Evolutionary conservation across 805 yeast species (phyloP).

Genomic region (Pichia eremophila): DNA sequence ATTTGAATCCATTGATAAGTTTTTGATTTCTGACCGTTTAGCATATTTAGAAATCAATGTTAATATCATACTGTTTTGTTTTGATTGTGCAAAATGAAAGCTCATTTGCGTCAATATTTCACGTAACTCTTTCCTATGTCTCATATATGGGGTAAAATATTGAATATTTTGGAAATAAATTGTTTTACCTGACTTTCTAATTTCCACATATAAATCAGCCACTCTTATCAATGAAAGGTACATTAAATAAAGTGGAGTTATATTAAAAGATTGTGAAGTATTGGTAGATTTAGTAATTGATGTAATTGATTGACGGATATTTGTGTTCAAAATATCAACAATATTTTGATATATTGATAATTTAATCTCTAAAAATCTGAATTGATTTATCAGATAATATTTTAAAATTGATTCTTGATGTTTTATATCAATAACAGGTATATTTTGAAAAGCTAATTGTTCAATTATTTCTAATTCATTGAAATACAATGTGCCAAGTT

Average conservation of each 20-base stretch:
- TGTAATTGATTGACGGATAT: conserved; percentile 8
- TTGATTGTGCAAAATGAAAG: conserved; percentile 27
- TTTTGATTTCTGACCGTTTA: conserved; percentile 25
- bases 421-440: conserved; percentile 7
- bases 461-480: conserved; percentile 9
- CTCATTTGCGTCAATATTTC: conserved; percentile 17
- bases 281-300: not conserved
- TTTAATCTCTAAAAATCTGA: conserved; percentile 17
- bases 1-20: conserved; percentile 2
- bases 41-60: conserved; percentile 39
- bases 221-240: conserved; percentile 33
- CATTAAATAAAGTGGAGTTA: conserved; percentile 28
- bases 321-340: conserved; percentile 21
- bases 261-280: conserved; percentile 1
- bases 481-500: not conserved
- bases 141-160: conserved; percentile 33
- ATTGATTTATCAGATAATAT: conserved; percentile 16
- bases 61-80: conserved; percentile 41
- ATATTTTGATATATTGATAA: conserved; percentile 22
- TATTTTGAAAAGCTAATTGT: conserved; percentile 1
- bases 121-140: conserved; percentile 19
- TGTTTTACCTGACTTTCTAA: conserved; percentile 40
- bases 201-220: conserved; percentile 40
- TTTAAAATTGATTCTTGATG: conserved; percentile 16
- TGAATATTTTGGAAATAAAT: conserved; percentile 35